A percentile compares a stretch with the other conserved stretches of the same genome.
These are phyloP conservation scores for Plasmodium adleri DNA, from an alignment of 169 alveolate species.

Conservation along the genomic window DNA sequence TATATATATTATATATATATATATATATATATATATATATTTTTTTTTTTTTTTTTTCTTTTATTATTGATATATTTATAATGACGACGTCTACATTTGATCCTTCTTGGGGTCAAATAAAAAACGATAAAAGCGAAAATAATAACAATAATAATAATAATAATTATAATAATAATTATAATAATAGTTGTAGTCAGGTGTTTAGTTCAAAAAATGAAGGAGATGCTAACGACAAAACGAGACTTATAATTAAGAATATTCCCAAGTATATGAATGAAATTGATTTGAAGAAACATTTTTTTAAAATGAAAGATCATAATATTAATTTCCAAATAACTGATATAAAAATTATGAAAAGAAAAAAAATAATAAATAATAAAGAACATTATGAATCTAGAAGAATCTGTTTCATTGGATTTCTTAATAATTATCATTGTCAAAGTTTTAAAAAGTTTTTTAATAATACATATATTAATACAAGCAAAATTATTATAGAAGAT, in stretches of 20 bases:
- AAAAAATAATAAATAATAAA: conserved; percentile 59
- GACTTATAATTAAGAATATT: conserved; percentile 86
- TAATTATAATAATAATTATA: neutral
- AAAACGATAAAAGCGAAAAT: neutral
- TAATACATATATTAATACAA: conserved; percentile 90
- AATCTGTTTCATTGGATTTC: conserved; percentile 92
- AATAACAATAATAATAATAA: neutral
- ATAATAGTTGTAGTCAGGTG: neutral
- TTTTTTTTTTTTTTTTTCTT: too few species aligned
- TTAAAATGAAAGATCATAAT: conserved; percentile 78
- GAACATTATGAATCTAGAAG: conserved; percentile 83
- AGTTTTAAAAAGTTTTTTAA: conserved; percentile 88
- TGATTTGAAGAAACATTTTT: conserved; percentile 84
- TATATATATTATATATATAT: too few species aligned
- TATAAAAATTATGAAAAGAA: conserved; percentile 85
- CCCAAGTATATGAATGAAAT: conserved; percentile 86
- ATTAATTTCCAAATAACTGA: conserved; percentile 82
- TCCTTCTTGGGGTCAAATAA: neutral
- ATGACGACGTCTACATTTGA: neutral
- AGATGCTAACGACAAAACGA: conserved; percentile 45
- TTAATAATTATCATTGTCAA: conserved; percentile 86
- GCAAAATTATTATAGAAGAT: conserved; percentile 88
- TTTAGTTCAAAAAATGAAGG: conserved; percentile 19
- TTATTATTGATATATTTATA: too few species aligned
- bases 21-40: too few species aligned